Evolutionary conservation across 768 basidiomycete species (phyloP).

Genomic region (Lactarius hatsudake): DNA sequence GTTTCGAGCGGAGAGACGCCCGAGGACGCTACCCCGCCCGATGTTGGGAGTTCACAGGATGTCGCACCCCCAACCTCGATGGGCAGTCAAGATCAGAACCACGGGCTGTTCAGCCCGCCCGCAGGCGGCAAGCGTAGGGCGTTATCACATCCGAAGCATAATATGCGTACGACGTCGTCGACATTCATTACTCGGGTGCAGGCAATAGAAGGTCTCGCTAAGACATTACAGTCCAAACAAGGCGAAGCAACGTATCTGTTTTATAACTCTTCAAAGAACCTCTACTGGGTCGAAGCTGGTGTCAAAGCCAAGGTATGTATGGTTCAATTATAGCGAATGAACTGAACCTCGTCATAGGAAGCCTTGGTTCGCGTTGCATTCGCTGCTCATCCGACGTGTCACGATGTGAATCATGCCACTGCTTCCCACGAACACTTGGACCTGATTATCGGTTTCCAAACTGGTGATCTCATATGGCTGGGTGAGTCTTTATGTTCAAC

Average conservation of each 20-base stretch:
- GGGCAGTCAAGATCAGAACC: conserved; percentile 42
- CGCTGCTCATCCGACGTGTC: conserved; percentile 84
- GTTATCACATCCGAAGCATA: conserved; percentile 78
- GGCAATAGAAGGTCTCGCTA: conserved; percentile 70
- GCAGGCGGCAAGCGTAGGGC: conserved; percentile 59
- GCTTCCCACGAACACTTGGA: conserved; percentile 78
- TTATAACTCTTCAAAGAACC: conserved; percentile 82
- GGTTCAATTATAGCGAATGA: neutral
- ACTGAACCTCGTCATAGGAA: conserved; percentile 51
- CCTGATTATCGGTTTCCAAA: conserved; percentile 86
- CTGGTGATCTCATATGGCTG: conserved; percentile 96
- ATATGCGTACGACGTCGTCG: conserved; percentile 85
- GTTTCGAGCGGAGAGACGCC: conserved; percentile 80
- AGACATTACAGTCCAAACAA: conserved; percentile 68
- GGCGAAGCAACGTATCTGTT: conserved; percentile 87
- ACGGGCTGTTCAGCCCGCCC: conserved; percentile 55
- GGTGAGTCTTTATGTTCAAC: conserved; percentile 46
- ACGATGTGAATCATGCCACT: conserved; percentile 80
- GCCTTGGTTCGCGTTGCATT: conserved; percentile 83
- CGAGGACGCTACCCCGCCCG: conserved; percentile 51
- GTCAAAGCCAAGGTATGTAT: conserved; percentile 71
- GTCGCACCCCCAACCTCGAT: conserved; percentile 38
- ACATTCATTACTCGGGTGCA: conserved; percentile 90
- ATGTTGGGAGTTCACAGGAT: conserved; percentile 32
- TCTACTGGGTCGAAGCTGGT: conserved; percentile 86